Percentiles rank a stretch among this genome's conserved stretches.
Evolutionary conservation across 139 green algal genomes (phyloP).

Genomic region (Chlorella vulgaris): DNA sequence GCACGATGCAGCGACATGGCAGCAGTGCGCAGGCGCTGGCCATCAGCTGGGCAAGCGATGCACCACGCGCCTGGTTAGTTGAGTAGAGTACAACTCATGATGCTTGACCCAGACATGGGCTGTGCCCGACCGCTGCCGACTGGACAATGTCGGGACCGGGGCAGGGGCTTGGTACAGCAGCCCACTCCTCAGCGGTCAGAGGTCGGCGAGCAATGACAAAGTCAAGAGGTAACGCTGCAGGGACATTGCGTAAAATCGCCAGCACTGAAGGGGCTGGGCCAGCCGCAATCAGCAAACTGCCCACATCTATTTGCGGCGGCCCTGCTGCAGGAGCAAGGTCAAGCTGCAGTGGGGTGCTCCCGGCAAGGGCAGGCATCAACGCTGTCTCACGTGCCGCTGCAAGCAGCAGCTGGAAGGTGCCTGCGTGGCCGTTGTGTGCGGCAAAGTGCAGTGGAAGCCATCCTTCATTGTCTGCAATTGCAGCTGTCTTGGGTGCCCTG

Average conservation of each 20-base stretch:
- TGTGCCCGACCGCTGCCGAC: no score
- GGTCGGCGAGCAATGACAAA: not conserved
- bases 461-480: not conserved
- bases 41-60: no score
- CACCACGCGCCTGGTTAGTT: no score
- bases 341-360: not conserved
- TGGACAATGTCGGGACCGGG: no score
- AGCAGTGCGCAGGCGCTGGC: no score
- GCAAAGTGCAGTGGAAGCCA: not conserved
- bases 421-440: not conserved
- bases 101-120: no score
- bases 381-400: not conserved
- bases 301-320: no score
- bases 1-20: no score
- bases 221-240: not conserved
- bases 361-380: not conserved
- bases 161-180: not conserved
- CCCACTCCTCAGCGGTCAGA: not conserved
- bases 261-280: not conserved
- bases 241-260: not conserved
- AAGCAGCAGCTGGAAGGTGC: not conserved
- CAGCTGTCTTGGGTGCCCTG: not conserved
- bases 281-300: not conserved
- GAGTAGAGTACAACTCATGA: no score
- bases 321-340: not conserved